phyloP scores from a whole-genome alignment of 257 asterid genomes.

The Lycium barbarum region DNA sequence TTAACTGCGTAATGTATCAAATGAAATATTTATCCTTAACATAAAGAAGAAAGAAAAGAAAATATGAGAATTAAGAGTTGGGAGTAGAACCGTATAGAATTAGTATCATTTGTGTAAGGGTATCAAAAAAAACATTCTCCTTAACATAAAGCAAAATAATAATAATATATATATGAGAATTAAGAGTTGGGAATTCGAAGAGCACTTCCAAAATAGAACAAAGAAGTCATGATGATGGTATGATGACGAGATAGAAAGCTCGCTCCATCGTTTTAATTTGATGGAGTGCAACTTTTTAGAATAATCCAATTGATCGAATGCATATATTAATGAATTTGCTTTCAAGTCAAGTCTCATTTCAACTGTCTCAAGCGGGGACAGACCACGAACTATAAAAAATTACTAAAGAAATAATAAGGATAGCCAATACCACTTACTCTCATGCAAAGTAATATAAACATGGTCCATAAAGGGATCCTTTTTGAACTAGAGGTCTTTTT shows the following conservation, averaged over 20 bases:
- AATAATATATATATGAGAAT: no score
- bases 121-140: not conserved
- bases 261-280: not conserved
- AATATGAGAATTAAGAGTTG: no score
- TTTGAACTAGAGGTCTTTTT: no score
- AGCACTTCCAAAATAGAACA: constrained; percentile 21
- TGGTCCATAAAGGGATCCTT: not conserved
- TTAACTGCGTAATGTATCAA: no score
- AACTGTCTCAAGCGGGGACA: constrained; percentile 20
- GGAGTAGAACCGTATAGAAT: no score
- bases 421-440: constrained; percentile 20
- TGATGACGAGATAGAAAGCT: constrained; percentile 27
- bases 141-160: not conserved
- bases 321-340: constrained; percentile 26
- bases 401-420: not conserved
- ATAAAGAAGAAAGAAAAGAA: no score
- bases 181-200: not conserved
- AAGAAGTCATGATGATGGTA: constrained; percentile 33
- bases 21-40: no score
- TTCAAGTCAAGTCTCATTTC: constrained; percentile 34
- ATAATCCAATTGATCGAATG: no score
- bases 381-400: not conserved
- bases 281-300: not conserved
- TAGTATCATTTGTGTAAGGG: no score
- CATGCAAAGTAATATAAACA: constrained; percentile 3